phyloP scores from a whole-genome alignment of 257 asterid species.

The Agastache rugosa region DNA sequence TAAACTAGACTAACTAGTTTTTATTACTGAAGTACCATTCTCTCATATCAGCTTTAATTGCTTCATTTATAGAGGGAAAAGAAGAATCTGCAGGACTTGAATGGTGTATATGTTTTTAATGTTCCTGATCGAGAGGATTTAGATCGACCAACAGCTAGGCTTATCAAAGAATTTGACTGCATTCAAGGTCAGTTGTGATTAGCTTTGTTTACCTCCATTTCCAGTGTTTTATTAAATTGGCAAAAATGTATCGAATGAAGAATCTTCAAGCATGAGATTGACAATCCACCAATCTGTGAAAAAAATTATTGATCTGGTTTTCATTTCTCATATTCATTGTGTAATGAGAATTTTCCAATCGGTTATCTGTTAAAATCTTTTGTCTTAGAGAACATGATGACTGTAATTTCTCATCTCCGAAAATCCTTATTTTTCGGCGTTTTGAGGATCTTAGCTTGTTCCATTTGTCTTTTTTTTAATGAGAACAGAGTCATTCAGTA shows the following conservation, averaged over 20 bases:
- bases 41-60: constrained; percentile 39
- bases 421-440: not conserved
- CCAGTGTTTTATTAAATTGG: constrained; percentile 18
- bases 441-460: constrained; percentile 28
- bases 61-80: constrained; percentile 75
- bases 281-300: not conserved
- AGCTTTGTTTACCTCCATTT: constrained; percentile 12
- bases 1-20: not conserved
- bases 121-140: constrained; percentile 92
- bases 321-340: not conserved
- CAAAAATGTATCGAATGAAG: not conserved
- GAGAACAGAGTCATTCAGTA: constrained; percentile 70
- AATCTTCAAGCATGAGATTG: constrained; percentile 4
- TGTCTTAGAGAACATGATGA: constrained; percentile 12
- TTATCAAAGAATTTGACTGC: constrained; percentile 84
- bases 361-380: not conserved
- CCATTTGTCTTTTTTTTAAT: constrained; percentile 28
- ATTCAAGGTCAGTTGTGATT: constrained; percentile 59
- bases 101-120: constrained; percentile 85
- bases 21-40: constrained; percentile 18
- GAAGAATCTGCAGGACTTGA: constrained; percentile 87
- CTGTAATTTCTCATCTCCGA: not conserved
- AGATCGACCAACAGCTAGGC: constrained; percentile 93
- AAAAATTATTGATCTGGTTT: not conserved
- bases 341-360: not conserved